Conservation (phyloP, 768 basidiomycete species). For the Rickenella mellea region DNA sequence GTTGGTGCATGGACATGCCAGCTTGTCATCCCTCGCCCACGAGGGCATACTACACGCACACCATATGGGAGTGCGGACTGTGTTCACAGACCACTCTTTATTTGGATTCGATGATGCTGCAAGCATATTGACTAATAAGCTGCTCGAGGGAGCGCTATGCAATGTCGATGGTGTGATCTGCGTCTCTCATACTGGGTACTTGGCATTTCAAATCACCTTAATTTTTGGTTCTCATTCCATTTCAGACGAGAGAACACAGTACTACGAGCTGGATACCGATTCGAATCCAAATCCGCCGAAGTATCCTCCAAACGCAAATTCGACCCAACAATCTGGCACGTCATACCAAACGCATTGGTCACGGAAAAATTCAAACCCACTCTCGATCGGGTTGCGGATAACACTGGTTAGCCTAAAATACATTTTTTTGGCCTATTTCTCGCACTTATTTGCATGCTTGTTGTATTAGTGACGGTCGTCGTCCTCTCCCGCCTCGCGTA, state of each 20-base stretch:
- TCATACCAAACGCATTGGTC: slow-evolving; percentile 89
- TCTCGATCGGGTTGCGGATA: slow-evolving; percentile 29
- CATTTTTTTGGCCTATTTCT: slow-evolving; percentile 5
- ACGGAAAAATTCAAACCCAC: slow-evolving; percentile 78
- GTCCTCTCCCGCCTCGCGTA: slow-evolving; percentile 87
- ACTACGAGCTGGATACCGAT: slow-evolving; percentile 64
- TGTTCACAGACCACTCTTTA: slow-evolving; percentile 94
- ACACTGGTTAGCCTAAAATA: slow-evolving; percentile 40
- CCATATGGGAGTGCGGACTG: slow-evolving; percentile 76
- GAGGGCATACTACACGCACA: slow-evolving; percentile 89
- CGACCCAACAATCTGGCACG: slow-evolving; percentile 56
- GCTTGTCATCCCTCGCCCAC: slow-evolving; percentile 82
- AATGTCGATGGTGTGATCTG: slow-evolving; percentile 94
- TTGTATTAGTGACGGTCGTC: slow-evolving; percentile 74
- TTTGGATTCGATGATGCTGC: slow-evolving; percentile 97
- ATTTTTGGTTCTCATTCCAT: background rate
- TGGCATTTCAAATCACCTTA: background rate
- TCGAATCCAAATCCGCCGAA: slow-evolving; percentile 37
- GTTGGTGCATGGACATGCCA: slow-evolving; percentile 86
- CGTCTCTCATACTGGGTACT: slow-evolving; percentile 90
- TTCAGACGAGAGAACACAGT: slow-evolving; percentile 94
- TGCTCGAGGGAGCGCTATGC: slow-evolving; percentile 74
- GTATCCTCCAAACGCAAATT: background rate
- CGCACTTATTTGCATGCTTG: background rate
- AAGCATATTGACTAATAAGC: slow-evolving; percentile 94